Base-by-base conservation (phyloP, 1,284 basidiomycete genomes). In the Pseudozyma pruni region DNA sequence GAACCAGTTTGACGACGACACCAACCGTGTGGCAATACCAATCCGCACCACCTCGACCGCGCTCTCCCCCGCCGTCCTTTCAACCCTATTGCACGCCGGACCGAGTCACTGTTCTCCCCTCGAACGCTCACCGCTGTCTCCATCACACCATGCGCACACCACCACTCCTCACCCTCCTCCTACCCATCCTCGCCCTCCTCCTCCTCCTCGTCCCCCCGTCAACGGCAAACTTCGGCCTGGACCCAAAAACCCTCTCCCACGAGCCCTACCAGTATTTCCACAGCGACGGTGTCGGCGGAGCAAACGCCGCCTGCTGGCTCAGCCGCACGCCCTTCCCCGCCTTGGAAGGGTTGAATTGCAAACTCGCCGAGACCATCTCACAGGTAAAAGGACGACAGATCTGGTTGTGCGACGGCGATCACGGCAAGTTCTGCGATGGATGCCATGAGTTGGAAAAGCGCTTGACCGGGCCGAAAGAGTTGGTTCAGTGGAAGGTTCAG, bases 201-300 rank as follows among this genome's bases (percentile, higher is more conserved):
- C 10, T 33, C 23, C n/a, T 43, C 4, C 14, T 43, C 31, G 6
- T 31, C 22, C 17, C 40, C 11, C 11, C 11, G 9, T 9, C 40
- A 20, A 5, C 20, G 2, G 25, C 41, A 17, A 17, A 27, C 10
- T 20, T 29, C 0, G 58, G 31, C 14, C 47, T 56, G 4, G 47
- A 58, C 25, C 46, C 43, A 5, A 37, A 34, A 2, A 17, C 33
- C 7, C 19, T 66, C 19, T 22, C 55, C 8, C 27, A 45, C 9
- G 23, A 51, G 3, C 63, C 69, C 0, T 72, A 72, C 38, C 69
- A 72, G 32, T 72, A 67, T 44, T 72, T 58, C 43, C 62, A 51
- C 40, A 20, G 22, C 5, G 62, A 66, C 45, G 51, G 58, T 4
- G 45, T 56, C 8, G 58, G 62, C 2, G 58, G 58, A 1, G 16